Conservation (phyloP, 1,284 basidiomycete genomes). For the Trichosporon sp. region DNA sequence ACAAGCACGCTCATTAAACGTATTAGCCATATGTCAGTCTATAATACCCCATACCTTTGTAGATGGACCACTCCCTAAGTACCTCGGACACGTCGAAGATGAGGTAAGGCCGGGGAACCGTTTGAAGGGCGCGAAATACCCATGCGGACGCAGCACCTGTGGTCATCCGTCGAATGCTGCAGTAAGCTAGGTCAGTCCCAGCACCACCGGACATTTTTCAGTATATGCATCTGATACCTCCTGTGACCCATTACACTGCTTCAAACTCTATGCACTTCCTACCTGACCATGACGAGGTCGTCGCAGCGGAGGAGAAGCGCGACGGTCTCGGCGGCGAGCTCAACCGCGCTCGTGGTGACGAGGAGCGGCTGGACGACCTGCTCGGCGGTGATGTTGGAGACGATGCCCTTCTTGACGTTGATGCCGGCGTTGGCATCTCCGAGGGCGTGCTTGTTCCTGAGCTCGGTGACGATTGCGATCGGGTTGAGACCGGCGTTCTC, state of each 20-base stretch:
- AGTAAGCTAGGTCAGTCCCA: neutral
- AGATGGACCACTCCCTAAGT: too few relatives aligned
- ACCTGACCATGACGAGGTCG: constrained; percentile 57
- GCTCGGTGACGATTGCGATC: constrained; percentile 95
- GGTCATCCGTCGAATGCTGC: neutral
- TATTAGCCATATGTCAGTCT: too few relatives aligned
- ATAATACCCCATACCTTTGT: too few relatives aligned
- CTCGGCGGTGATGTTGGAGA: constrained; percentile 95
- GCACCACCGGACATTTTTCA: neutral
- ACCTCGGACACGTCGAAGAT: too few relatives aligned
- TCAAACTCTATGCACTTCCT: neutral
- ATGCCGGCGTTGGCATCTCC: constrained; percentile 95
- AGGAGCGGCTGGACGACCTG: constrained; percentile 95
- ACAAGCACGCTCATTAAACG: too few relatives aligned
- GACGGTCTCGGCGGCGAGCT: constrained; percentile 96
- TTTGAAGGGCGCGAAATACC: too few relatives aligned
- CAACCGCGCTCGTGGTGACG: constrained; percentile 91
- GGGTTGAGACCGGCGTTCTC: constrained; percentile 99
- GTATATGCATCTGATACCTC: neutral
- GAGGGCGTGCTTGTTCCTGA: constrained; percentile 91
- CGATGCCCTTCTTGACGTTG: constrained; percentile 93
- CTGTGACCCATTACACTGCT: neutral
- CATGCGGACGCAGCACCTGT: neutral
- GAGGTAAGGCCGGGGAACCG: too few relatives aligned
- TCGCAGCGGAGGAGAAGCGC: constrained; percentile 93